Conservation (phyloP, 2,329 filamentous ascomycete genomes). For the Fusarium sp. region DNA sequence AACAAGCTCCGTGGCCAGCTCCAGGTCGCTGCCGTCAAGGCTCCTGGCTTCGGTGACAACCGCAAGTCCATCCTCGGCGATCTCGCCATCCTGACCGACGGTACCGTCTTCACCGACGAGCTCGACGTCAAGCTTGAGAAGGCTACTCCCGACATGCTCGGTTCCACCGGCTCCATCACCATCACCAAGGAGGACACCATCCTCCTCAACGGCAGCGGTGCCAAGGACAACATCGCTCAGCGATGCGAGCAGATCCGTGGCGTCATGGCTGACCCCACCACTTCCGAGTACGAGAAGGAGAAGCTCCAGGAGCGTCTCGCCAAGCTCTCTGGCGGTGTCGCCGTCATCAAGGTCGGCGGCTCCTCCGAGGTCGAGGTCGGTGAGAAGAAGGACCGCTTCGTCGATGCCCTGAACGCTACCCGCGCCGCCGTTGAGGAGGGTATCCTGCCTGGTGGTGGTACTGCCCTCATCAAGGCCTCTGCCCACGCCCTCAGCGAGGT, state of each 20-base stretch:
- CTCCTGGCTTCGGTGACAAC: slow-evolving; percentile 99
- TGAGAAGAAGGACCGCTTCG: slow-evolving; percentile 99
- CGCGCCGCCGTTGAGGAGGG: slow-evolving; percentile 98
- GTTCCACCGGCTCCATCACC: slow-evolving; percentile 96
- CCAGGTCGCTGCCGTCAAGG: slow-evolving; percentile 98
- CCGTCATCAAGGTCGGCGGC: slow-evolving; percentile 99
- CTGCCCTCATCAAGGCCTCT: slow-evolving; percentile 96
- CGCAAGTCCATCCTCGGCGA: slow-evolving; percentile 99
- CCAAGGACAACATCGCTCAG: slow-evolving; percentile 92
- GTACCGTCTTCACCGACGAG: slow-evolving; percentile 97
- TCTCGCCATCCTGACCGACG: slow-evolving; percentile 94
- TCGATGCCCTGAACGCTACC: slow-evolving; percentile 97
- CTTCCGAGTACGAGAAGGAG: slow-evolving; percentile 99
- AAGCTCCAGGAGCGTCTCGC: slow-evolving; percentile 99
- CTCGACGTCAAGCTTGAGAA: slow-evolving; percentile 99
- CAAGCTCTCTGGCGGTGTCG: slow-evolving; percentile 98
- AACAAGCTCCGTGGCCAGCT: slow-evolving; percentile 99
- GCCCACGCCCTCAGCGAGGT: slow-evolving; percentile 85
- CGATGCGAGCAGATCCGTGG: slow-evolving; percentile 99
- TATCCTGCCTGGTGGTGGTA: slow-evolving; percentile 98
- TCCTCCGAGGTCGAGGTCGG: slow-evolving; percentile 98
- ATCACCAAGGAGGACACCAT: slow-evolving; percentile 99
- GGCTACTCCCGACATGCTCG: slow-evolving; percentile 94
- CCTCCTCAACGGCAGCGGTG: slow-evolving; percentile 95
- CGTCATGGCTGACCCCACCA: slow-evolving; percentile 92